Evolutionary conservation across 345 rosid genomes (phyloP).

Genomic region (Dimocarpus longan): DNA sequence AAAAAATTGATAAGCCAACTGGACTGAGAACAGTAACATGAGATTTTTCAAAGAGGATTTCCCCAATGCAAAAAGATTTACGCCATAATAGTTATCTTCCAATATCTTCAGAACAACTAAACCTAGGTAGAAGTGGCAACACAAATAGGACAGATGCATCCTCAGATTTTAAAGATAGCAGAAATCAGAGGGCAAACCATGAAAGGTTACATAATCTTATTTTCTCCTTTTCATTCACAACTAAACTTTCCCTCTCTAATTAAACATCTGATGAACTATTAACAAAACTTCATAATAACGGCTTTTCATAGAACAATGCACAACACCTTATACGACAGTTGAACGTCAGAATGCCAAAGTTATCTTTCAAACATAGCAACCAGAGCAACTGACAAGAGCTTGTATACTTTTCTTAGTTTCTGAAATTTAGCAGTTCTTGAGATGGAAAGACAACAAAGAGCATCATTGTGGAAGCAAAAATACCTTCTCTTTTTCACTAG

Average conservation of each 20-base stretch:
- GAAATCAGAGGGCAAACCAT: not conserved
- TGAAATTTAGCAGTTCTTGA: not conserved
- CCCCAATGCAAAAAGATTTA: not conserved
- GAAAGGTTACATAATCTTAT: not conserved
- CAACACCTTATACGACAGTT: not conserved
- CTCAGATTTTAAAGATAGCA: not conserved
- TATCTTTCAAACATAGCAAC: not conserved
- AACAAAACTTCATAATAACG: not conserved
- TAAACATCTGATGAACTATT: not conserved
- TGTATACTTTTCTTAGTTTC: not conserved
- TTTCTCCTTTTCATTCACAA: not conserved
- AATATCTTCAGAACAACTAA: conserved; percentile 5
- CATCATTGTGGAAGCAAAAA: conserved; percentile 1
- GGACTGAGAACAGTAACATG: not conserved
- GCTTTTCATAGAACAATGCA: not conserved
- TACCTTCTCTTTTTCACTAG: conserved; percentile 81
- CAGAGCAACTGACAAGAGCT: not conserved
- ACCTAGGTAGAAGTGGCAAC: not conserved
- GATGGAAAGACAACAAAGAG: conserved; percentile 9
- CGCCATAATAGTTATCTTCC: not conserved
- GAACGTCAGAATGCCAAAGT: not conserved
- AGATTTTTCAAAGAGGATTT: not conserved
- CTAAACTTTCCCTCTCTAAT: not conserved
- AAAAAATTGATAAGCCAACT: not conserved
- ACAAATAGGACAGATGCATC: not conserved